Conservation (phyloP, 768 basidiomycete genomes). For the Lactifluus echinatus region DNA sequence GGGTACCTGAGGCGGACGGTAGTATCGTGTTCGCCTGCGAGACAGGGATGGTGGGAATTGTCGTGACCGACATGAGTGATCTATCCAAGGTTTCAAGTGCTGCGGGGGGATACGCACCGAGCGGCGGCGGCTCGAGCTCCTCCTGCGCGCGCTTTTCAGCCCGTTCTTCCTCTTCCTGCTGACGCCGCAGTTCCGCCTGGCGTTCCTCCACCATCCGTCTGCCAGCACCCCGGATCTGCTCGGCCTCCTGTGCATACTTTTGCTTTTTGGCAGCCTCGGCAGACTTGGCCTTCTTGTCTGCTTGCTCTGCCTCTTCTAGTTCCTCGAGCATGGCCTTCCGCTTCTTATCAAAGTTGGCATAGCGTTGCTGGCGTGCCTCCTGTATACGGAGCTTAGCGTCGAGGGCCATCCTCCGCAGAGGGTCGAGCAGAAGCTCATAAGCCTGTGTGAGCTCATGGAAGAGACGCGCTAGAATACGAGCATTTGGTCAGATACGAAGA, state of each 20-base stretch:
- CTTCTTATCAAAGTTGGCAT: slow-evolving; percentile 59
- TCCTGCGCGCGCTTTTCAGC: slow-evolving; percentile 27
- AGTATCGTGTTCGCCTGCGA: slow-evolving; percentile 55
- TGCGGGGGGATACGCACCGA: slow-evolving; percentile 32
- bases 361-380: slow-evolving; percentile 61
- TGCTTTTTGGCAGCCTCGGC: slow-evolving; percentile 55
- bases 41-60: neutral
- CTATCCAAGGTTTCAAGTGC: too few relatives aligned
- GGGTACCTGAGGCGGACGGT: slow-evolving; percentile 67
- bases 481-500: slow-evolving; percentile 30
- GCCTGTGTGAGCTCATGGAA: slow-evolving; percentile 82
- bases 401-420: slow-evolving; percentile 64
- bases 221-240: slow-evolving; percentile 69
- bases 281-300: slow-evolving; percentile 59
- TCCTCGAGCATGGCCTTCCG: slow-evolving; percentile 68
- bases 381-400: slow-evolving; percentile 72
- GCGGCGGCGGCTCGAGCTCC: slow-evolving; percentile 44
- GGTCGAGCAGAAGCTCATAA: slow-evolving; percentile 74
- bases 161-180: slow-evolving; percentile 35
- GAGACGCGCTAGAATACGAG: slow-evolving; percentile 34
- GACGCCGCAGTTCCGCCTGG: slow-evolving; percentile 42
- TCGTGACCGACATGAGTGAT: too few relatives aligned
- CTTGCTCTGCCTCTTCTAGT: slow-evolving; percentile 65
- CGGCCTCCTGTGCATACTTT: slow-evolving; percentile 50
- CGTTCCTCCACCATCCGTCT: slow-evolving; percentile 57